Percentiles rank a stretch among this genome's conserved stretches.
Conservation (phyloP, 345 rosid genomes). For the Combretum micranthum region DNA sequence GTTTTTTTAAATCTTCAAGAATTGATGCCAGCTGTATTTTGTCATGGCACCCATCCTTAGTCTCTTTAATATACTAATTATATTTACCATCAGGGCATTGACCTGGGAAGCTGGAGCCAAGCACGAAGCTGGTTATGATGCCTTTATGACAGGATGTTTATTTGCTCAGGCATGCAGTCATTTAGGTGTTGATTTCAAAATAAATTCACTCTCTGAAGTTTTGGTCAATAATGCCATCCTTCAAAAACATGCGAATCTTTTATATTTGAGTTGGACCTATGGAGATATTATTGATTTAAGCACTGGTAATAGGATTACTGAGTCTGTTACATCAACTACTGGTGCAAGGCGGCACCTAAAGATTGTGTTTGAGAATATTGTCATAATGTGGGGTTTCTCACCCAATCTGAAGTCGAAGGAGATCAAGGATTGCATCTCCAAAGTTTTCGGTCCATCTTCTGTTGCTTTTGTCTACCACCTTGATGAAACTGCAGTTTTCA, state of each 20-base stretch:
- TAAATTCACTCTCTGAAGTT: constrained; percentile 27
- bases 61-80: too few relatives aligned
- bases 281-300: constrained; percentile 61
- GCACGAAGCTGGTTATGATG: constrained; percentile 99
- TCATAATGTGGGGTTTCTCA: constrained; percentile 76
- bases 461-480: constrained; percentile 51
- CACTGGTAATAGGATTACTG: constrained; percentile 36
- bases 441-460: constrained; percentile 52
- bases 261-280: constrained; percentile 77
- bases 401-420: constrained; percentile 46
- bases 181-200: constrained; percentile 63
- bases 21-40: too few relatives aligned
- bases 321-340: constrained; percentile 19
- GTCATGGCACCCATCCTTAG: too few relatives aligned
- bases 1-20: too few relatives aligned
- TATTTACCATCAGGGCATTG: constrained; percentile 41
- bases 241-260: constrained; percentile 55
- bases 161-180: constrained; percentile 82
- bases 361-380: constrained; percentile 43
- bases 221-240: constrained; percentile 47
- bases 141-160: constrained; percentile 95
- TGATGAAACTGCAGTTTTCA: constrained; percentile 71
- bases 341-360: constrained; percentile 17
- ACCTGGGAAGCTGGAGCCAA: constrained; percentile 78
- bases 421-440: constrained; percentile 64